Conservation (phyloP, 2,329 filamentous ascomycete genomes). For the Colletotrichum neosansevieriae region DNA sequence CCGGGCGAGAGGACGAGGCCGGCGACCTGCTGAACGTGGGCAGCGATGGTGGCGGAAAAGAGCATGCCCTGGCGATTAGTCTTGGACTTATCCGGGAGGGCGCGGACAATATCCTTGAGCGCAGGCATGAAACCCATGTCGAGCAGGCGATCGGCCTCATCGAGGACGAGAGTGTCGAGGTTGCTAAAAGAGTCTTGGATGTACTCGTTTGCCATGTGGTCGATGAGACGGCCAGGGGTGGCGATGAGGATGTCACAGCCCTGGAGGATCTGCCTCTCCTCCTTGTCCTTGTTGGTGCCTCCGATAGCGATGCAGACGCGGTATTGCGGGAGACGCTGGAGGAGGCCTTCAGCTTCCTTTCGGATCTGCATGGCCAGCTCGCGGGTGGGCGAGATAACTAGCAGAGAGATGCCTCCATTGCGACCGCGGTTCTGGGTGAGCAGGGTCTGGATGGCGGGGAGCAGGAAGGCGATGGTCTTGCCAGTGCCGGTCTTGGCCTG, state of each 20-base stretch:
- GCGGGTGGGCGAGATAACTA: slow-evolving; percentile 78
- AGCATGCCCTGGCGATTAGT: slow-evolving; percentile 79
- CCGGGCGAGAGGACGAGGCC: slow-evolving; percentile 73
- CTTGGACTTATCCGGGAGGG: slow-evolving; percentile 72
- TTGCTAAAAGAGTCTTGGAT: slow-evolving; percentile 74
- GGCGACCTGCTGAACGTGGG: slow-evolving; percentile 82
- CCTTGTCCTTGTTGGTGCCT: slow-evolving; percentile 78
- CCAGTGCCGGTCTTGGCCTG: slow-evolving; percentile 91
- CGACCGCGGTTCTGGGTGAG: slow-evolving; percentile 57
- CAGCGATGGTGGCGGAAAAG: slow-evolving; percentile 86
- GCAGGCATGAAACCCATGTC: slow-evolving; percentile 88
- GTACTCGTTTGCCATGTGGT: slow-evolving; percentile 82
- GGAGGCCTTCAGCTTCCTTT: slow-evolving; percentile 76
- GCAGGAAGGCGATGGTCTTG: slow-evolving; percentile 86
- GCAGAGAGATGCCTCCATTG: slow-evolving; percentile 63
- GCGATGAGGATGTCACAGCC: slow-evolving; percentile 86
- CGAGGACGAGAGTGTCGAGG: slow-evolving; percentile 84
- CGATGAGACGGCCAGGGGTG: slow-evolving; percentile 82
- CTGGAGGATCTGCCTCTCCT: slow-evolving; percentile 76
- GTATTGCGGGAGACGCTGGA: slow-evolving; percentile 79
- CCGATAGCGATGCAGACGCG: slow-evolving; percentile 84
- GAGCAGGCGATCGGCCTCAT: slow-evolving; percentile 84
- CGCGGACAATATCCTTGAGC: slow-evolving; percentile 80
- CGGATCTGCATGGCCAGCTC: slow-evolving; percentile 79
- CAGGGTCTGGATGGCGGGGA: slow-evolving; percentile 86